Evolutionary conservation across 148 eudicot genomes (phyloP).

Genomic region (Tetragonia tetragonoides): DNA sequence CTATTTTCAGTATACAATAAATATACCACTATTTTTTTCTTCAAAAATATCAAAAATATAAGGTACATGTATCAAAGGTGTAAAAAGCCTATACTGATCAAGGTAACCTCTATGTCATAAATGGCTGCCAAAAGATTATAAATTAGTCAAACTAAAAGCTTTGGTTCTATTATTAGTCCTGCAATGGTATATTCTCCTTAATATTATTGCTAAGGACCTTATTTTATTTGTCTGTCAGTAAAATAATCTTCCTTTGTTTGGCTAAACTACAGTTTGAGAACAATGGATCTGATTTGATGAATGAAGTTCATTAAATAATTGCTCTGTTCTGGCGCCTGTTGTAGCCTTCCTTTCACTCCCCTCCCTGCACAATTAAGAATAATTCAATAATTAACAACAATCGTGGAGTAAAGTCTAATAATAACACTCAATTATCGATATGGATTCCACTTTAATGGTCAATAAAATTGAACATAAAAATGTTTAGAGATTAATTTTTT

Average conservation of each 20-base stretch:
- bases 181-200: not conserved
- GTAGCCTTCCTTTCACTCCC: slow-evolving; percentile 26
- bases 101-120: not conserved
- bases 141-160: not conserved
- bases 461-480: no score
- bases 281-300: slow-evolving; percentile 4
- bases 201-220: not conserved
- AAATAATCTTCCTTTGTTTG: slow-evolving; percentile 12
- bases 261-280: not conserved
- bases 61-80: slow-evolving; percentile 20
- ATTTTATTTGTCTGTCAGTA: slow-evolving; percentile 3
- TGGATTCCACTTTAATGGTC: no score
- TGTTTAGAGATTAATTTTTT: no score
- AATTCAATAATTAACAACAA: not conserved
- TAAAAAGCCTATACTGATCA: slow-evolving; percentile 7
- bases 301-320: slow-evolving; percentile 6
- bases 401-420: no score
- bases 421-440: no score
- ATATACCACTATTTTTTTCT: not conserved
- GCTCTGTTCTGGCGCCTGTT: slow-evolving; percentile 10
- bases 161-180: not conserved
- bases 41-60: not conserved
- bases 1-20: not conserved
- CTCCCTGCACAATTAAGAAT: slow-evolving; percentile 19
- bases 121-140: slow-evolving; percentile 6